Base-by-base conservation (phyloP, 371 early-diverging fungal species). In the Catenaria anguillulae region DNA sequence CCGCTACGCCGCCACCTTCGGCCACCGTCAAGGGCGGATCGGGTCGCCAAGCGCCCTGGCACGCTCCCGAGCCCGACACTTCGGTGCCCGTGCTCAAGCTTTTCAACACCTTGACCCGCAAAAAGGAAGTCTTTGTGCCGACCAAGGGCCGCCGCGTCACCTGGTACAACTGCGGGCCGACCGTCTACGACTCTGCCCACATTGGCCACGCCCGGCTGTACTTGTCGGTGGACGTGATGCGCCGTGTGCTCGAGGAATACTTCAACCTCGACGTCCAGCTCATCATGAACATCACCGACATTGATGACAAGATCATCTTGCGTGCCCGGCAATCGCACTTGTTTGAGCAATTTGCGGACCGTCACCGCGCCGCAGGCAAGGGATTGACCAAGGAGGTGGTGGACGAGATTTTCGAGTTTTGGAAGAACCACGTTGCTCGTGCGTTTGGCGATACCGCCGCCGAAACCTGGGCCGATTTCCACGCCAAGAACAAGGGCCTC, bases 131-230 rank as follows among this genome's bases (percentile, higher is more conserved):
- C 45, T 95, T 97, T 65, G 73, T 89, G 33, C 93, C 96, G 4
- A 77, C 74, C 37, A 70, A 78, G 4, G 89, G 89, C 36, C 85
- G 88, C 67, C 74, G 73, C 36, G 89, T 97, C 15, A 84, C 81
- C 62, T 97, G 98, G 98, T 97, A 97, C 71, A 87, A 83, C 68
- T 99, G 99, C 79, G 99, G 99, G 8, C 99, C 99, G 17, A 99
- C 99, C 12, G 99, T 99, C 24, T 99, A 99, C 70, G 98, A 97
- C 73, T 84, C 89, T 2, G 81, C 98, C 17, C 99, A 99, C 74
- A 84, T 99, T 75, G 99, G 99, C 34, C 99, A 99, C 73, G 99
- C 99, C 5, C 75, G 99, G 72, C 90, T 86, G 62, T 99, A 98
- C 71, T 80, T 99, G 61, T 80, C 90, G 21, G 84, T 94, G 71